These are phyloP conservation scores for Dacryopinax primogenitus DNA, from an alignment of 768 basidiomycete genomes.

Conservation along the genomic window DNA sequence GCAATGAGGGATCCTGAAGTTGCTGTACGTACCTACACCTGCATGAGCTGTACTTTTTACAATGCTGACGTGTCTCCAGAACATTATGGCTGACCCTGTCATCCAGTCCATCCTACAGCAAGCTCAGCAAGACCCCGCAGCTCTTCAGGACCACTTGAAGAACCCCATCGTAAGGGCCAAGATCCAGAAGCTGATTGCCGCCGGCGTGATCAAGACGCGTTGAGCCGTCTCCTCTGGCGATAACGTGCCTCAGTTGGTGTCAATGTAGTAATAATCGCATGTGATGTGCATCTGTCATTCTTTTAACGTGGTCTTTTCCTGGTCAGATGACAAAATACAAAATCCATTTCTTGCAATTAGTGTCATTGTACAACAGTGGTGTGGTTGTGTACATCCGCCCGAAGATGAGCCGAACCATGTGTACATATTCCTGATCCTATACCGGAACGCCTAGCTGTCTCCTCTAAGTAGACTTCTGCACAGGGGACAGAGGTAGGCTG, in stretches of 20 bases:
- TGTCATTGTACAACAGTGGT: not conserved
- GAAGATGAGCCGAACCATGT: not conserved
- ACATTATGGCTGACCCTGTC: slow-evolving; percentile 77
- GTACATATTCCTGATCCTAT: not conserved
- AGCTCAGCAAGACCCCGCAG: slow-evolving; percentile 76
- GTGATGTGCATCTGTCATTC: not conserved
- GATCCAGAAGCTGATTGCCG: slow-evolving; percentile 80
- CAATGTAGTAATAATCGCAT: slow-evolving; percentile 1
- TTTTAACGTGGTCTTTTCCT: not conserved
- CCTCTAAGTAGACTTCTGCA: not conserved
- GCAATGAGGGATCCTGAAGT: slow-evolving; percentile 98
- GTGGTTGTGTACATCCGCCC: not conserved
- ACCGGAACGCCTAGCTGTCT: not conserved
- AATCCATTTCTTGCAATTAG: not conserved
- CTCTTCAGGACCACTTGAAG: slow-evolving; percentile 93
- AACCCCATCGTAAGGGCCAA: slow-evolving; percentile 68
- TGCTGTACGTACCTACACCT: slow-evolving; percentile 56
- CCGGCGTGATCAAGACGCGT: slow-evolving; percentile 84
- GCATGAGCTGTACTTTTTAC: not conserved
- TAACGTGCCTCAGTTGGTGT: not conserved
- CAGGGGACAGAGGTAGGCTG: not conserved
- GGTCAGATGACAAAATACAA: not conserved
- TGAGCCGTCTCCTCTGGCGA: slow-evolving; percentile 26
- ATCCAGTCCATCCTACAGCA: slow-evolving; percentile 95
- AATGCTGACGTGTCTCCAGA: slow-evolving; percentile 29